Evolutionary conservation across 352 stramenopile species (phyloP), one percentile per base, ranked within the genome.

Genomic region (Phytophthora parvispora): DNA sequence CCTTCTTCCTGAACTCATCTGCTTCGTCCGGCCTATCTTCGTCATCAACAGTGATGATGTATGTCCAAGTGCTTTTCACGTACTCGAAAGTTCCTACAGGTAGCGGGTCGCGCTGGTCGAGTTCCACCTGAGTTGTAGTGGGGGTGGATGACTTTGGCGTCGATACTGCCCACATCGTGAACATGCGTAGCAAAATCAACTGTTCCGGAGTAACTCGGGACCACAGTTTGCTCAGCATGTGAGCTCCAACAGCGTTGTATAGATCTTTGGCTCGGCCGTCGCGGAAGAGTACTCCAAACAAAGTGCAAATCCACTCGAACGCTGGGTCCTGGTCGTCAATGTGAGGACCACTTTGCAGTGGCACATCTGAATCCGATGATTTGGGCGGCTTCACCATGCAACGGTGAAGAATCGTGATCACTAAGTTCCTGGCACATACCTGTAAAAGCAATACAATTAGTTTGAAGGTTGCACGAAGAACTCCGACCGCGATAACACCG

Each of bases 161-260:
- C 12, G 62, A 68, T 45, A 75, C 38, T 28, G 85, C 74, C 82
- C 82, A 93, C 74, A 91, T 82, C 2, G 72, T 81, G 56, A 94
- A 80, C 85, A 96, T 94, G 10, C 82, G 85, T 42, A 96, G 42
- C 43, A 93, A 67, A 40, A 96, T 92, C 38, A 94, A 74, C 51
- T 96, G 86, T 58, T 96, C 88, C 0, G 88, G 88, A 34, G 88
- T 94, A 43, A 96, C 83, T 27, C 86, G 78, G 52, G 86, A 93
- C 86, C 88, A 96, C 22, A 96, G 70, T 42, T 81, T 80, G 61
- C 88, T 96, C 1, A 95, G 72, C 65, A 95, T 80, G 66, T 92
- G 84, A 7, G 84, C 86, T 4, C 88, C 82, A 0, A 95, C 83
- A 3, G 83, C 83, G 48, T 86, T 91, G 75, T 93, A 95, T 15